Conservation (phyloP, 805 yeast species). For the Pichia nakasei region DNA sequence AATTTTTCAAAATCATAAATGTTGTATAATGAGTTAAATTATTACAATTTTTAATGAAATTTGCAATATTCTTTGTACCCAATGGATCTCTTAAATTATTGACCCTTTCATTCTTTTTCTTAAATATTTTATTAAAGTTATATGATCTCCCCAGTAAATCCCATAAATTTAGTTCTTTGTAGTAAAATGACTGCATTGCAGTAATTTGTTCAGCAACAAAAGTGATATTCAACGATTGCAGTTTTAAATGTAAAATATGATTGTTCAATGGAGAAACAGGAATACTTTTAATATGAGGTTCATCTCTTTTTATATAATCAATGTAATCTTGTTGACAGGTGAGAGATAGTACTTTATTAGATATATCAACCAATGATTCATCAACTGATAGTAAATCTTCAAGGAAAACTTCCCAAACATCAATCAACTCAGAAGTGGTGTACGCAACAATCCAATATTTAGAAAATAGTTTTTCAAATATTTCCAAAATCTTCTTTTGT, state of each 20-base stretch:
- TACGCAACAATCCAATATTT: constrained; percentile 64
- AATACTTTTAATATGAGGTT: constrained; percentile 12
- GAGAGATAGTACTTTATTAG: constrained; percentile 17
- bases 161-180: constrained; percentile 55
- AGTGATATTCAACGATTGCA: constrained; percentile 60
- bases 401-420: constrained; percentile 21
- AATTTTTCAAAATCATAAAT: constrained; percentile 57
- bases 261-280: constrained; percentile 15
- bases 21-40: constrained; percentile 76
- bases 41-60: constrained; percentile 68
- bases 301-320: constrained; percentile 15
- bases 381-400: constrained; percentile 9
- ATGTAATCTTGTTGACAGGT: constrained; percentile 21
- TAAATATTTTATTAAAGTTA: constrained; percentile 41
- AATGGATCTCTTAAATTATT: constrained; percentile 11
- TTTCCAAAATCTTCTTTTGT: constrained; percentile 53
- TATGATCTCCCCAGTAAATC: constrained; percentile 75
- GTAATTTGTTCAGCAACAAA: constrained; percentile 84
- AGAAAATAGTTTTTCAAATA: constrained; percentile 58
- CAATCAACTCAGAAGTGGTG: constrained; percentile 35
- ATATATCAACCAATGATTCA: constrained; percentile 12
- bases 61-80: constrained; percentile 36
- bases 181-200: constrained; percentile 61
- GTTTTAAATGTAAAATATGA: constrained; percentile 33
- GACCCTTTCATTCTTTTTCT: constrained; percentile 2